Evolutionary conservation across 192 early-diverging fungal genomes (phyloP).

Genomic region (Funneliformis mosseae): DNA sequence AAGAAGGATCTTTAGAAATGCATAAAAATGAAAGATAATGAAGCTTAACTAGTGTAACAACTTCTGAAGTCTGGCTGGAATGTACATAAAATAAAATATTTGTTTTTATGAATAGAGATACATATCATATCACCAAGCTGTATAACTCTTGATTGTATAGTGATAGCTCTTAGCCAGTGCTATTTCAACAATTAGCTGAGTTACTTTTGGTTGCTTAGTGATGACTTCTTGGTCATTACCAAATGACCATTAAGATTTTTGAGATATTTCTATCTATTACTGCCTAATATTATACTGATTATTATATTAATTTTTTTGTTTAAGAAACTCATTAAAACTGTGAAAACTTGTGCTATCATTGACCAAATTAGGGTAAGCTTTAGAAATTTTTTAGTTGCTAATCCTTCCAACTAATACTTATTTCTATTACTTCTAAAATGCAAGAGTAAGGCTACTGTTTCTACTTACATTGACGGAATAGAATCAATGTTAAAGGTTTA

Average conservation of each 20-base stretch:
- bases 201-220: conserved; percentile 1
- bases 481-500: conserved; percentile 29
- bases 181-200: conserved; percentile 19
- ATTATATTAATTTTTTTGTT: neutral
- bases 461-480: conserved; percentile 19
- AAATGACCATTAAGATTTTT: conserved; percentile 7
- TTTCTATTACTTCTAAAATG: neutral
- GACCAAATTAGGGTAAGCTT: conserved; percentile 32
- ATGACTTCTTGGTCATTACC: neutral
- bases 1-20: too few species aligned
- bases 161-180: conserved; percentile 19
- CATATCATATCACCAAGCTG: neutral
- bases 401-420: conserved; percentile 30
- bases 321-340: conserved; percentile 27
- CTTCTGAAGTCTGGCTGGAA: conserved; percentile 10
- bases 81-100: conserved; percentile 13
- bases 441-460: conserved; percentile 11
- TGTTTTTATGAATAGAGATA: conserved; percentile 16
- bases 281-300: neutral
- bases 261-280: neutral
- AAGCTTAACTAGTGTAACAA: too few species aligned
- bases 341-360: conserved; percentile 15
- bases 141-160: conserved; percentile 11
- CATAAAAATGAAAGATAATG: too few species aligned
- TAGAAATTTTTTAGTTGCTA: conserved; percentile 16